phyloP scores from a whole-genome alignment of 495 filamentous ascomycete genomes.

The Aspergillus sclerotioniger region DNA sequence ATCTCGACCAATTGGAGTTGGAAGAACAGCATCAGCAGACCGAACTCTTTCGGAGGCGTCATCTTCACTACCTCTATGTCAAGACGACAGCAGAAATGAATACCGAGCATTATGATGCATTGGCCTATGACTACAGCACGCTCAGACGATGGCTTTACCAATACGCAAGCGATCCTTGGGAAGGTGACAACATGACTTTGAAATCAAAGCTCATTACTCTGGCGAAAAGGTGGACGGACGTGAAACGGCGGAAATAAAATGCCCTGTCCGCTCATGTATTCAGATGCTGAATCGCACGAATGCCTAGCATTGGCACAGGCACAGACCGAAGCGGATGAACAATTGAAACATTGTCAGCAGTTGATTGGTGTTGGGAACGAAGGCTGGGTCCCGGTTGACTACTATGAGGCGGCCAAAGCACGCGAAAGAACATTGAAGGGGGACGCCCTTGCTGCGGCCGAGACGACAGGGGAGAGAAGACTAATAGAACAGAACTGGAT shows the following conservation, averaged over 20 bases:
- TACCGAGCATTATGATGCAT: conserved; percentile 18
- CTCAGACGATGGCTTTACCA: conserved; percentile 23
- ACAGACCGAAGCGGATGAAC: conserved; percentile 23
- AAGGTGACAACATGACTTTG: conserved; percentile 26
- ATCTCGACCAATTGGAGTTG: conserved; percentile 21
- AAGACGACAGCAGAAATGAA: conserved; percentile 18
- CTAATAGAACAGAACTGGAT: conserved; percentile 27
- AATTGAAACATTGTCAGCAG: conserved; percentile 17
- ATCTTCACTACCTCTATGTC: conserved; percentile 30
- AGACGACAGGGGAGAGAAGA: conserved; percentile 20
- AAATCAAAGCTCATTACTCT: conserved; percentile 1
- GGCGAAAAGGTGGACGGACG: neutral
- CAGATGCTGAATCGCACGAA: conserved; percentile 17
- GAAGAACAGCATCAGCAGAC: conserved; percentile 16
- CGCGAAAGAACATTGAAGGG: conserved; percentile 20
- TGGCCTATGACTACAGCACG: conserved; percentile 20
- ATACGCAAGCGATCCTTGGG: conserved; percentile 26
- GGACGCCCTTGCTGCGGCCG: conserved; percentile 22
- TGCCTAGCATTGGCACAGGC: conserved; percentile 16
- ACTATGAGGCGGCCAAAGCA: conserved; percentile 20
- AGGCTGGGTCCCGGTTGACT: conserved; percentile 23
- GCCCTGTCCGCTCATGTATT: conserved; percentile 20
- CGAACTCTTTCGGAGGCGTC: conserved; percentile 24
- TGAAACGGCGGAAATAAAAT: neutral
- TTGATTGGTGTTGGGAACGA: conserved; percentile 22